Evolutionary conservation across 1,139 yeast genomes (phyloP), one percentile per base, ranked within the genome.

Genomic region (Chernovozyma sophiae-reginae): DNA sequence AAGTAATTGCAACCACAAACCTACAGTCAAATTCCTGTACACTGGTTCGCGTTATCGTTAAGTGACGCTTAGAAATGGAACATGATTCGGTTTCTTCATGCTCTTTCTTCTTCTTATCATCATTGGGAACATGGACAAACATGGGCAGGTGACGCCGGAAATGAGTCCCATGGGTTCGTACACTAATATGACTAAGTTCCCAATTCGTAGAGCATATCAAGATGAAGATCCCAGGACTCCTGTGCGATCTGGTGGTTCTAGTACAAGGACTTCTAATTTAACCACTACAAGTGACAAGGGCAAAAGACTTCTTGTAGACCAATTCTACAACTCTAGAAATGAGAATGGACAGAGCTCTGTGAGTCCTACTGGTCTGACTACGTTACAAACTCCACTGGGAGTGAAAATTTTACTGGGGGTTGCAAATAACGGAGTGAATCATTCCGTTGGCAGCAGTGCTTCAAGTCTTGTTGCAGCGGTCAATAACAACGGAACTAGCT

Each of bases 301-400:
- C 11, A 37, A 37, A 24, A 33, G 33, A 22, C 17, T 27, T 15
- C 39, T 37, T 23, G 28, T 37, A 10, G 39, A 37, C 19, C 39
- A 37, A 27, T 37, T 37, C 25, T 37, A 37, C 23, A 37, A 37
- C 22, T 24, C 34, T 12, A 26, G 26, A 12, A 32, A 32, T n/a
- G 35, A 33, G 22, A 25, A 30, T 7, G 23, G 23, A 20, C 10
- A 6, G 6, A 20, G 10, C 10, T 11, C 27, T 7, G 13, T 8
- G 6, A 25, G 27, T 25, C 27, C 27, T 8, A 6, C 27, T 5
- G 7, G 7, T 5, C n/a, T 13, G 14, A 7, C 14, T 25, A 8
- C 13, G n/a, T 20, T 20, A 10, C 23, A 20, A 20, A 10, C 10
- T 7, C 23, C 23, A 20, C 23, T 7, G 10, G 23, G 23, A 10